Conservation (phyloP, 2,329 filamentous ascomycete genomes). For the Xylariaceae sp. region DNA sequence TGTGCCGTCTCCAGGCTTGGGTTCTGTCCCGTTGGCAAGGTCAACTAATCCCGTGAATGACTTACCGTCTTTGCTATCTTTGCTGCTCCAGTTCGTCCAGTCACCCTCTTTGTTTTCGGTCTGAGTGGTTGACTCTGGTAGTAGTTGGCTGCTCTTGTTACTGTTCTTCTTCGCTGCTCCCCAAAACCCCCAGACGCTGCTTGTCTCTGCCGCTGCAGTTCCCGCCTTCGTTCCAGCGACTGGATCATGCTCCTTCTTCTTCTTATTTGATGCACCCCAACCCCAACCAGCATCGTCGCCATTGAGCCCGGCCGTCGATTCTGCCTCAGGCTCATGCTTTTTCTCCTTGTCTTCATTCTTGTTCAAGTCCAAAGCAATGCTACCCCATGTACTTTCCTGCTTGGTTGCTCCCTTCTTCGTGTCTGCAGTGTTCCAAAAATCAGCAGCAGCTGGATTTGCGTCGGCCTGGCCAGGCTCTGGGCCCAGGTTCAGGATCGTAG, state of each 20-base stretch:
- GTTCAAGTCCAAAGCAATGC: slow-evolving; percentile 14
- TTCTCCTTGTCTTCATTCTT: slow-evolving; percentile 33
- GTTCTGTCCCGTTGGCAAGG: slow-evolving; percentile 19
- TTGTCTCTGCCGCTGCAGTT: slow-evolving; percentile 33
- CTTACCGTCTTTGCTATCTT: slow-evolving; percentile 23
- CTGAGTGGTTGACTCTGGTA: slow-evolving; percentile 3
- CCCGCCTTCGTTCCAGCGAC: slow-evolving; percentile 26
- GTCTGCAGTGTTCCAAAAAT: slow-evolving; percentile 16
- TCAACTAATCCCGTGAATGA: slow-evolving; percentile 20
- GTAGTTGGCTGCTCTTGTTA: slow-evolving; percentile 25
- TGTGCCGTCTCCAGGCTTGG: slow-evolving; percentile 17
- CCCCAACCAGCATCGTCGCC: too few relatives aligned
- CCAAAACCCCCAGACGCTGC: slow-evolving; percentile 52
- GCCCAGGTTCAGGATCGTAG: neutral
- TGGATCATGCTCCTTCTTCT: slow-evolving; percentile 21
- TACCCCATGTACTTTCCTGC: too few relatives aligned
- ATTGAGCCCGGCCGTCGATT: too few relatives aligned
- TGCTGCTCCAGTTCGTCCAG: slow-evolving; percentile 29
- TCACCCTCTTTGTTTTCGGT: slow-evolving; percentile 11
- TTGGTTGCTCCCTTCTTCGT: too few relatives aligned
- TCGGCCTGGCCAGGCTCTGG: neutral
- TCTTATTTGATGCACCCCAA: slow-evolving; percentile 12
- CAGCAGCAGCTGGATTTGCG: slow-evolving; percentile 19
- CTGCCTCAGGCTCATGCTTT: slow-evolving; percentile 24
- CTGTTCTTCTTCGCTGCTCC: slow-evolving; percentile 46